Evolutionary conservation across 169 alveolate species (phyloP).

Genomic region (Babesia ovis): DNA sequence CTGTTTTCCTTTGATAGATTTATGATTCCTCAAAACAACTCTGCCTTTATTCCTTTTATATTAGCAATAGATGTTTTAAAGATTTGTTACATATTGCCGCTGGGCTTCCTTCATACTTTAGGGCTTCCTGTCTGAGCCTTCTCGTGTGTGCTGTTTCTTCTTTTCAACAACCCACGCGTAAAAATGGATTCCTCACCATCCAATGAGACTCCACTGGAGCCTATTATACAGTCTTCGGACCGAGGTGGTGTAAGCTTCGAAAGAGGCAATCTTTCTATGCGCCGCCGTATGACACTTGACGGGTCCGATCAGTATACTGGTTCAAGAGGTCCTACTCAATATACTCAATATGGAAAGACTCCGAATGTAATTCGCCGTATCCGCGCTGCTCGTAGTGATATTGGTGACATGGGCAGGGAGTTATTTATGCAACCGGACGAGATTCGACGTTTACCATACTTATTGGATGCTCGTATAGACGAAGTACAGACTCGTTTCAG

Average conservation of each 20-base stretch:
- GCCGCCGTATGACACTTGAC: constrained; percentile 39
- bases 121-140: not conserved
- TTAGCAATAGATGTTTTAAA: not conserved
- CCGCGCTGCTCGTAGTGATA: constrained; percentile 82
- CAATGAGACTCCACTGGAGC: constrained; percentile 11
- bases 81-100: not conserved
- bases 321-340: constrained; percentile 67
- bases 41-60: not conserved
- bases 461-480: constrained; percentile 77
- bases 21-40: not conserved
- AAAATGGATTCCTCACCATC: constrained; percentile 24
- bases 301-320: constrained; percentile 28
- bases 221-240: not conserved
- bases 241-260: constrained; percentile 16
- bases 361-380: constrained; percentile 81
- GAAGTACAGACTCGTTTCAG: constrained; percentile 74
- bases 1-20: not conserved
- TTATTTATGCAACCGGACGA: constrained; percentile 81
- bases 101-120: not conserved
- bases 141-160: not conserved
- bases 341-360: constrained; percentile 80
- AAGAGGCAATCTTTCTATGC: constrained; percentile 19
- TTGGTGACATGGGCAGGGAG: constrained; percentile 87
- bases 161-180: not conserved
- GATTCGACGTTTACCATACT: constrained; percentile 78